Conservation (phyloP, 306 rosid species). For the Aeschynomene evenia region DNA sequence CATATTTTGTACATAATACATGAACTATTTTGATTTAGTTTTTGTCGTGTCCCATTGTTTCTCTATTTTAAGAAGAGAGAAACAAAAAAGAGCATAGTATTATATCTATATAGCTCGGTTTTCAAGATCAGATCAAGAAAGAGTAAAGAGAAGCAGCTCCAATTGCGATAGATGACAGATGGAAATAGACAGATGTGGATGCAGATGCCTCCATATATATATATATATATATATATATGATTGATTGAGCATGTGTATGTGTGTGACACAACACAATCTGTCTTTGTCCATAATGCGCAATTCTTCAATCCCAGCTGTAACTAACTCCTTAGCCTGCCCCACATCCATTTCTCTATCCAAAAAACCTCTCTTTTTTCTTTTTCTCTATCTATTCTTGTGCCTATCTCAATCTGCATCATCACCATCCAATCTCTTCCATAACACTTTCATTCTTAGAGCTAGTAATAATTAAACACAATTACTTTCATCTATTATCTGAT, state of each 20-base stretch:
- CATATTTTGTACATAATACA: too few species aligned
- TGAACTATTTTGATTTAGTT: too few species aligned
- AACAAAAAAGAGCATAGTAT: background rate
- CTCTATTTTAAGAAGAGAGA: too few species aligned
- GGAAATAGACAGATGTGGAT: slow-evolving; percentile 17
- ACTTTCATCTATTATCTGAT: too few species aligned
- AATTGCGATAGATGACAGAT: slow-evolving; percentile 31
- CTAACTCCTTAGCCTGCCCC: slow-evolving; percentile 39
- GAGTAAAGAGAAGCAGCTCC: slow-evolving; percentile 31
- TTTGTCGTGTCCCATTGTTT: too few species aligned
- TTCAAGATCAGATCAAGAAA: slow-evolving; percentile 59
- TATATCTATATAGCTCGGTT: slow-evolving; percentile 37
- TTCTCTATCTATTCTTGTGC: background rate
- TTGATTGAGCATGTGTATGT: slow-evolving; percentile 48
- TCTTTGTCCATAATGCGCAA: slow-evolving; percentile 62
- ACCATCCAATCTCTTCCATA: slow-evolving; percentile 26
- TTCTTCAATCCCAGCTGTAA: slow-evolving; percentile 58
- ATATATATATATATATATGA: too few species aligned
- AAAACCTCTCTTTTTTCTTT: background rate
- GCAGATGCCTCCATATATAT: slow-evolving; percentile 41
- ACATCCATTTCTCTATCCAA: background rate
- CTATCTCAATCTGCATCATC: slow-evolving; percentile 32
- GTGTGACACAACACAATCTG: slow-evolving; percentile 42
- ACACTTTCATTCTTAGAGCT: too few species aligned
- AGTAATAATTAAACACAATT: too few species aligned